Evolutionary conservation across 2,329 filamentous ascomycete species (phyloP).

Genomic region (Hypoxylon sp.): DNA sequence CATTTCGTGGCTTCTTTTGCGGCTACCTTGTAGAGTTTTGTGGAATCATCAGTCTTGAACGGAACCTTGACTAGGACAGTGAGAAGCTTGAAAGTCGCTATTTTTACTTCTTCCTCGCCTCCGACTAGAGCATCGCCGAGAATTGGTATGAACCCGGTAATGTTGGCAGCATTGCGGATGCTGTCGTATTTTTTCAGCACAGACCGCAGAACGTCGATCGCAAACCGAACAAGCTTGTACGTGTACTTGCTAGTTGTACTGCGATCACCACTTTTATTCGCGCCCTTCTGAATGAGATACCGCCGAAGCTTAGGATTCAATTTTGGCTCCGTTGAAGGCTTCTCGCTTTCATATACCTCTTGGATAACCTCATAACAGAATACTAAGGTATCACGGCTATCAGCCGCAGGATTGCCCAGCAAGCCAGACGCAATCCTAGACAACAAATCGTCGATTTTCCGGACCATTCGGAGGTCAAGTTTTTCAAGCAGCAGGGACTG

Average conservation of each 20-base stretch:
- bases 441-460: conserved; percentile 91
- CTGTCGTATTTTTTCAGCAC: conserved; percentile 89
- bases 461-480: conserved; percentile 84
- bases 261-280: conserved; percentile 80
- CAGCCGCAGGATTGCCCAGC: conserved; percentile 82
- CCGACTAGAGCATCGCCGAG: conserved; percentile 88
- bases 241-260: conserved; percentile 82
- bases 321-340: conserved; percentile 65
- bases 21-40: conserved; percentile 79
- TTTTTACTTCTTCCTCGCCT: conserved; percentile 92
- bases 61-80: conserved; percentile 88
- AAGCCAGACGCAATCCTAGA: conserved; percentile 87
- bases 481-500: conserved; percentile 85
- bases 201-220: conserved; percentile 86
- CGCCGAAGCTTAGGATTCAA: conserved; percentile 75
- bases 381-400: conserved; percentile 85
- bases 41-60: conserved; percentile 77
- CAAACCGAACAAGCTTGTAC: conserved; percentile 90
- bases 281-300: conserved; percentile 85
- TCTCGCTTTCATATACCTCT: conserved; percentile 80
- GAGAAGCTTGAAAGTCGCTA: conserved; percentile 88
- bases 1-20: conserved; percentile 86
- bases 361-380: conserved; percentile 97
- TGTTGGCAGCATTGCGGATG: conserved; percentile 82
- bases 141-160: conserved; percentile 88